Evolutionary conservation across 805 yeast species (phyloP).

Genomic region (Starmerella bacillaris): DNA sequence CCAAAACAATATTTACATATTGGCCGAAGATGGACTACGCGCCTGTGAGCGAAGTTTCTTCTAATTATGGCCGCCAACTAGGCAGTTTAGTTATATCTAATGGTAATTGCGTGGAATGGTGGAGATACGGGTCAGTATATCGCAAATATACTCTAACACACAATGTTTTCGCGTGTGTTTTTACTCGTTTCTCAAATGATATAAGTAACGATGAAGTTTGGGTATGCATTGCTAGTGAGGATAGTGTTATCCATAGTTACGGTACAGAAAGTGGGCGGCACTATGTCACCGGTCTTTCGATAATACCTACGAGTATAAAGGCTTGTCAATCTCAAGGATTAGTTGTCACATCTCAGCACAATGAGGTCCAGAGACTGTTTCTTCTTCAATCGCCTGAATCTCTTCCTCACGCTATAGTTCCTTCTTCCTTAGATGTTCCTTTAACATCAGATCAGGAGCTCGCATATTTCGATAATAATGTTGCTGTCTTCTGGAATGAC

Average conservation of each 20-base stretch:
- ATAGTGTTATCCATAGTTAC: constrained; percentile 10
- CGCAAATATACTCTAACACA: constrained; percentile 7
- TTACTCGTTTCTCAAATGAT: constrained; percentile 4
- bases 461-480: constrained; percentile 2
- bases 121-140: constrained; percentile 1
- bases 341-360: constrained; percentile 2
- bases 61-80: background rate
- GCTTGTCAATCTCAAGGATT: constrained; percentile 8
- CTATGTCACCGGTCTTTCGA: constrained; percentile 6
- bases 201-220: constrained; percentile 6
- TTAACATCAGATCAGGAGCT: constrained; percentile 7
- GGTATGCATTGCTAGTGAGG: constrained; percentile 7
- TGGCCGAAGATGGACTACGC: constrained; percentile 3
- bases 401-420: constrained; percentile 6
- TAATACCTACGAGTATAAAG: constrained; percentile 3
- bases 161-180: constrained; percentile 4
- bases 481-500: constrained; percentile 5
- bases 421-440: constrained; percentile 8
- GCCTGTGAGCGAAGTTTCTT: background rate
- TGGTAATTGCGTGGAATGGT: constrained; percentile 7
- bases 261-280: constrained; percentile 3
- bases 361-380: background rate
- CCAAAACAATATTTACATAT: no score
- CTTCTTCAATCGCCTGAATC: constrained; percentile 10
- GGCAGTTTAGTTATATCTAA: background rate